Base-by-base conservation (phyloP, 2,329 filamentous ascomycete genomes). In the Cyanodermella asteris region DNA sequence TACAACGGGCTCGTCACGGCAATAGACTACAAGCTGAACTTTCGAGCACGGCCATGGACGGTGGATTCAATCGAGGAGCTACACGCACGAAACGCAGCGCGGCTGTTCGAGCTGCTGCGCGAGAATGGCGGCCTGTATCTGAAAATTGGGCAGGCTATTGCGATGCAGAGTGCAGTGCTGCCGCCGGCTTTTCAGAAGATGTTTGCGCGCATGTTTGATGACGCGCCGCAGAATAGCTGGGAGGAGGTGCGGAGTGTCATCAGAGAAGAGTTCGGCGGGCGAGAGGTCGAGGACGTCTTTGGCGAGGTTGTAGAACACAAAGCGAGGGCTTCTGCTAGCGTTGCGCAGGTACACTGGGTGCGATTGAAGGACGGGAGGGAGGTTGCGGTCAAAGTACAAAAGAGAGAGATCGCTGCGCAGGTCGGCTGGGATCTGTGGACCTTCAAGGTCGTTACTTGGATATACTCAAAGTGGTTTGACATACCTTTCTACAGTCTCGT, bases 271-370 rank as follows among this genome's bases (percentile, higher is more conserved):
- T 94, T 93, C 56, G 76, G 72, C 4, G n/a, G n/a, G n/a, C 72
- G 67, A 45, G 70, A 69, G 13, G 70, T 73, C 1, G 80, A 93
- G 51, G 81, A 93, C 36, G 78, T 93, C 0, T 94, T 94, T 48
- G 82, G 80, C 0, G 70, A 70, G 1, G 51, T 72, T 2, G 73
- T 75, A 65, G 70, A 75, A 46, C 69, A 55, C 53, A 77, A 51
- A 47, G 76, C 55, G 44, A 66, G 57, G 57, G 74, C 38, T 27
- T 84, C 75, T 42, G 87, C 87, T 3, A 91, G 78, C 45, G 84
- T 97, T 6, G 87, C 87, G 1, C 87, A 94, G 51, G 87, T 97
- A 2, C 87, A 94, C 45, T 93, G 84, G 81, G 87, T 87, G 6
- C 59, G 72, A 31, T 48, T 94, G 28, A 51, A 67, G 3, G 84